Percentiles rank a stretch among this genome's conserved stretches.
These are phyloP conservation scores for Globisporangium recalcitrans DNA, from an alignment of 352 stramenopile genomes.

Conservation along the genomic window DNA sequence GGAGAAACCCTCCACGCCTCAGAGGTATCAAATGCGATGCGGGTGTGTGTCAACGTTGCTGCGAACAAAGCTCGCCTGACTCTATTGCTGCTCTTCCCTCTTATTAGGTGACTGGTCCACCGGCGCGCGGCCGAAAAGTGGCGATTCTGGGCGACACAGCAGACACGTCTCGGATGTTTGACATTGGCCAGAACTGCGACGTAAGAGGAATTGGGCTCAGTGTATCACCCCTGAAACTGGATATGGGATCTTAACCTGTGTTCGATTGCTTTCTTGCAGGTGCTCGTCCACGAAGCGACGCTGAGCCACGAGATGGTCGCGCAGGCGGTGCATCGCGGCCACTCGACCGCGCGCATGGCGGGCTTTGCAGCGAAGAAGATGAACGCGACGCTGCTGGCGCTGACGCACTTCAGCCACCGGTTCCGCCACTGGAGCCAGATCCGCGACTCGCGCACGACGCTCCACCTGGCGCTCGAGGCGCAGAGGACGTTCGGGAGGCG, in stretches of 20 bases:
- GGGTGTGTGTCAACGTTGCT: too few relatives aligned
- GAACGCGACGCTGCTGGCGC: conserved; percentile 68
- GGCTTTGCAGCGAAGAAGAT: conserved; percentile 68
- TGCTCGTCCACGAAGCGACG: conserved; percentile 87
- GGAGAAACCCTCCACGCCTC: conserved; percentile 66
- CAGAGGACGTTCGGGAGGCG: conserved; percentile 57
- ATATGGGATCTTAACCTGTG: neutral
- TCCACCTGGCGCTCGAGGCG: conserved; percentile 66
- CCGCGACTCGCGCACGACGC: conserved; percentile 38
- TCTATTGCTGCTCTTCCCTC: neutral
- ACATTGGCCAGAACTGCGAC: conserved; percentile 72
- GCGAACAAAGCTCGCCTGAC: neutral
- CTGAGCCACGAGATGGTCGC: conserved; percentile 64
- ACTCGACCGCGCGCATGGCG: conserved; percentile 77
- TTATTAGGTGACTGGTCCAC: conserved; percentile 48
- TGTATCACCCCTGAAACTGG: neutral
- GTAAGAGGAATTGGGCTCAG: conserved; percentile 25
- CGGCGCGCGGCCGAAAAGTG: conserved; percentile 59
- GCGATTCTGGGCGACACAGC: conserved; percentile 75
- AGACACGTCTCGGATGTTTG: conserved; percentile 69
- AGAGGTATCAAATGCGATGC: too few relatives aligned
- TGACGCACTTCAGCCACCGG: conserved; percentile 86
- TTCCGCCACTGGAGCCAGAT: conserved; percentile 63
- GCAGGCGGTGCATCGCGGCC: conserved; percentile 65
- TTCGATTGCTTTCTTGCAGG: conserved; percentile 28